Evolutionary conservation across 441 rosid genomes (phyloP), one percentile per base, ranked within the genome.

Genomic region (Viola pubescens): DNA sequence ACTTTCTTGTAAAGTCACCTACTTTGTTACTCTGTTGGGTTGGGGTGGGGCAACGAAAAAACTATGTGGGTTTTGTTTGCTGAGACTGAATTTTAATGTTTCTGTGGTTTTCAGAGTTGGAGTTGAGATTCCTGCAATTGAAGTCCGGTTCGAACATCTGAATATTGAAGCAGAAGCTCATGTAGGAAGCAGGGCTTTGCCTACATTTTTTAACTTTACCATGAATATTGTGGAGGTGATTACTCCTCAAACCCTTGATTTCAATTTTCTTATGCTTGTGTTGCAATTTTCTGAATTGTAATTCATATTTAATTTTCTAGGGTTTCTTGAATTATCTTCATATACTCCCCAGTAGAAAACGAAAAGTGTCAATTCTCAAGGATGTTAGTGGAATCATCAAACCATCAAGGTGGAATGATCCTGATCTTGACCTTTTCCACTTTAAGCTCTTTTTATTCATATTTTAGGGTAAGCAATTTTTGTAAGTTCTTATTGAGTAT

Each of bases 131-230:
- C 90, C 96, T 19, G 72, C 82, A 0, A 74, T 82, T 48, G 92
- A 88, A 77, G 96, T 88, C 44, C 65, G 92, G 71, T 88, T 77
- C 47, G 90, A 88, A 74, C 74, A 86, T 75, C 56, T 88, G 3
- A 83, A 62, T 58, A 50, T 88, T 11, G 88, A 79, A 68, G 86
- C 84, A 53, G 78, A 75, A 71, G 87, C 82, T 52, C 75, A 82
- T 72, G 78, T 74, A 0, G 92, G 96, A 61, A 78, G 87, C 67
- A 83, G 96, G 70, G 92, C 84, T 54, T 66, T 86, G 66, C 90
- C 96, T 3, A 65, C 88, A 13, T 52, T 85, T 11, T 40, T 77
- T 47, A 83, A 83, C 63, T 85, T 82, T 68, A 60, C 43, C 26
- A 41, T 65, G 58, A 73, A 75, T 41, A 71, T 82, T 26, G 62